These are phyloP conservation scores for Cutaneotrichosporon cutaneum DNA, from an alignment of 1,284 basidiomycete species.

Conservation along the genomic window DNA sequence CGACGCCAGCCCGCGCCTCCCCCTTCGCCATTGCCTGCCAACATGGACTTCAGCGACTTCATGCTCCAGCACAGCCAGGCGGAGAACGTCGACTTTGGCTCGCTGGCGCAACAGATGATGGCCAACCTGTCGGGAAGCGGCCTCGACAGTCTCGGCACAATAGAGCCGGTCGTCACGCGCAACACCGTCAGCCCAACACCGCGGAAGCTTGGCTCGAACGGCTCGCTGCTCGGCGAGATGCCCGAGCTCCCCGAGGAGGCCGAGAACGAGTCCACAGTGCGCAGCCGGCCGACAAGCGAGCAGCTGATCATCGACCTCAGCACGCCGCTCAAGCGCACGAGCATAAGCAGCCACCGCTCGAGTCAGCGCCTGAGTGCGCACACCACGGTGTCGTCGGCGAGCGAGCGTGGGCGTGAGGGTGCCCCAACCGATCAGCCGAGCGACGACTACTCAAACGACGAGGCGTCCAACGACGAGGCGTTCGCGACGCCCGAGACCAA, in stretches of 20 bases:
- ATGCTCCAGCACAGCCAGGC: constrained; percentile 51
- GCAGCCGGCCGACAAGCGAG: neutral
- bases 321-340: constrained; percentile 8
- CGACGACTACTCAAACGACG: neutral
- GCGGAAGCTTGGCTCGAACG: neutral
- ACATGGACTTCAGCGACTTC: constrained; percentile 53
- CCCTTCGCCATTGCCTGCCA: constrained; percentile 51
- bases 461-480: neutral
- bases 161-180: neutral
- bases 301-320: constrained; percentile 9
- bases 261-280: neutral
- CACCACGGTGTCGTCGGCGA: neutral
- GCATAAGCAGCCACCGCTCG: neutral
- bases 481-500: neutral
- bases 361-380: constrained; percentile 3
- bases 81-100: constrained; percentile 38
- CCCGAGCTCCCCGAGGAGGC: constrained; percentile 12
- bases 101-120: constrained; percentile 39
- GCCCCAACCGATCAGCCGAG: neutral
- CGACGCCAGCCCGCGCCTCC: constrained; percentile 48
- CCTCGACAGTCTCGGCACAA: neutral
- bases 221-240: neutral
- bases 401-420: neutral
- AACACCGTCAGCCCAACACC: neutral
- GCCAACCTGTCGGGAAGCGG: constrained; percentile 24